These are phyloP conservation scores for Suillus americanus DNA, from an alignment of 768 basidiomycete genomes.

Conservation along the genomic window DNA sequence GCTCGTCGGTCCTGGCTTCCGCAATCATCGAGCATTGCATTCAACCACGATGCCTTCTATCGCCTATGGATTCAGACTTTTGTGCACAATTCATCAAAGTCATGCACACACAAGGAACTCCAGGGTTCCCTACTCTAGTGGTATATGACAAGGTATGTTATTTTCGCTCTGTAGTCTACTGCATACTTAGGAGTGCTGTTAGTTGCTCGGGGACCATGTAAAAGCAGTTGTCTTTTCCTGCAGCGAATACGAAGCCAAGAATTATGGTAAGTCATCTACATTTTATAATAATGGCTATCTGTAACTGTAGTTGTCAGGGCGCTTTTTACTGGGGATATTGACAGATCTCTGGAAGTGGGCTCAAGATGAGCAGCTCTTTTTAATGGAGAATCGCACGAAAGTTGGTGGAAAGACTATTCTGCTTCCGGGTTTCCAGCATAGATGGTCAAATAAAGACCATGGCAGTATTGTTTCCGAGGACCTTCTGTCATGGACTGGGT, in stretches of 20 bases:
- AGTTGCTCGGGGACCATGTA: conserved; percentile 86
- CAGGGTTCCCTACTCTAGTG: conserved; percentile 81
- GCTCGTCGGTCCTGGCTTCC: conserved; percentile 49
- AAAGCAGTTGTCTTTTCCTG: conserved; percentile 87
- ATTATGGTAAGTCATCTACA: conserved; percentile 64
- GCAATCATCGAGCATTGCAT: conserved; percentile 88
- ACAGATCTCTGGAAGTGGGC: conserved; percentile 81
- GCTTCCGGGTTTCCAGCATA: conserved; percentile 70
- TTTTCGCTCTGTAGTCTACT: background rate
- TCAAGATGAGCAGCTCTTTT: conserved; percentile 68
- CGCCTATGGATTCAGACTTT: conserved; percentile 95
- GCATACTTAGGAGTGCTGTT: conserved; percentile 9
- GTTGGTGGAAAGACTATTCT: conserved; percentile 56
- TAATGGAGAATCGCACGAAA: conserved; percentile 69
- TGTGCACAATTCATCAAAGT: conserved; percentile 89
- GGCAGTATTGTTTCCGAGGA: conserved; percentile 43
- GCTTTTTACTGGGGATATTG: conserved; percentile 81
- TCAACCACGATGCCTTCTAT: conserved; percentile 88
- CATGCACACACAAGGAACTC: conserved; percentile 86
- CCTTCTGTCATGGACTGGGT: conserved; percentile 67
- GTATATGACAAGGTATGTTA: conserved; percentile 76
- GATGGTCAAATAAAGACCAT: conserved; percentile 44
- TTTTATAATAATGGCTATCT: conserved; percentile 4
- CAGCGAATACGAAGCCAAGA: conserved; percentile 94
- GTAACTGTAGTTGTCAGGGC: conserved; percentile 48